Evolutionary conservation across 768 basidiomycete species (phyloP).

Genomic region (Lactifluus volemus): DNA sequence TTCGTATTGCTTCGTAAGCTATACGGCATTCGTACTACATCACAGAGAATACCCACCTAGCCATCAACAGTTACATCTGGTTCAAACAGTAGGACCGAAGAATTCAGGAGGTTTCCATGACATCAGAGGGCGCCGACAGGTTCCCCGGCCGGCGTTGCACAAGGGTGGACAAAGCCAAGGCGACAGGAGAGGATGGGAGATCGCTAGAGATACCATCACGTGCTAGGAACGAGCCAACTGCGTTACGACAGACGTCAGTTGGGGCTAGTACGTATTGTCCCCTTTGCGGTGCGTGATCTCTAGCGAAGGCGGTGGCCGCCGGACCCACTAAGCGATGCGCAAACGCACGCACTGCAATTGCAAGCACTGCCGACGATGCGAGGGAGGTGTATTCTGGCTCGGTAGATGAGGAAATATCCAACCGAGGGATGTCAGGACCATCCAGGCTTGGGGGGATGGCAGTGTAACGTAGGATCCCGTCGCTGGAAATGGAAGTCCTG

Average conservation of each 20-base stretch:
- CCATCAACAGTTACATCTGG: background rate
- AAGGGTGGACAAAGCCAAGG: slow-evolving; percentile 5
- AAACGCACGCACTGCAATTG: slow-evolving; percentile 13
- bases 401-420: background rate
- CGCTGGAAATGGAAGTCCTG: background rate
- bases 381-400: background rate
- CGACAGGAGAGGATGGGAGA: background rate
- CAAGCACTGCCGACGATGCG: slow-evolving; percentile 9
- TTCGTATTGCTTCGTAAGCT: background rate
- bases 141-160: background rate
- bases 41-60: background rate
- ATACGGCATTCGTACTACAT: background rate
- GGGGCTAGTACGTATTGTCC: slow-evolving; percentile 1
- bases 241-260: slow-evolving; percentile 10
- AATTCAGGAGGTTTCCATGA: background rate
- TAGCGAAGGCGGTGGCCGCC: slow-evolving; percentile 2
- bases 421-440: background rate
- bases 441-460: background rate
- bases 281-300: background rate
- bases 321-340: slow-evolving; percentile 2
- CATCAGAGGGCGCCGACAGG: background rate
- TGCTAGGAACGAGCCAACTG: slow-evolving; percentile 7
- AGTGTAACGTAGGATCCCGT: background rate
- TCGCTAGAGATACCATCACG: background rate
- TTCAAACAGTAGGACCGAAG: background rate